Evolutionary conservation across 306 rosid genomes (phyloP).

Genomic region (Gillenia trifoliata): DNA sequence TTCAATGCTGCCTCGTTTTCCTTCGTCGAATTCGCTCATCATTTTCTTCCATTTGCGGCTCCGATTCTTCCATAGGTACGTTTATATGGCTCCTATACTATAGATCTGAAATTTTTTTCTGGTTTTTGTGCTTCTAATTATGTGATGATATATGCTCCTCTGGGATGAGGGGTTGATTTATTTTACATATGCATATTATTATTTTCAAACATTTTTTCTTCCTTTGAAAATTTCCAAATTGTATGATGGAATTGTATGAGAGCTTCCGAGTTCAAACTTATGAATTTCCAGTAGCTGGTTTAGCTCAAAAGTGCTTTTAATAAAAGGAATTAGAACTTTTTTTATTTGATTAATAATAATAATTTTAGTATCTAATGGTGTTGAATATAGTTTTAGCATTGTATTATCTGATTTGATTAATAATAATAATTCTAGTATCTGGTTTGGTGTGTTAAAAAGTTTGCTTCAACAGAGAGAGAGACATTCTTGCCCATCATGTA

Average conservation of each 20-base stretch:
- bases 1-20: too few relatives aligned
- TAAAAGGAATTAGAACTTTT: background rate
- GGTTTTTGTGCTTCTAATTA: slow-evolving; percentile 2
- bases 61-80: too few relatives aligned
- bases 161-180: background rate
- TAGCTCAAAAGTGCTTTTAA: background rate
- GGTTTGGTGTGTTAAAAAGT: too few relatives aligned
- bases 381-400: background rate
- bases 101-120: too few relatives aligned
- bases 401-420: too few relatives aligned
- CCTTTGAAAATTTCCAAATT: background rate
- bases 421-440: too few relatives aligned
- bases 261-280: background rate
- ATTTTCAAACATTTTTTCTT: background rate
- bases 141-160: background rate
- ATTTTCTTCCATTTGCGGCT: too few relatives aligned
- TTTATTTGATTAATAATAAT: background rate
- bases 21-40: too few relatives aligned
- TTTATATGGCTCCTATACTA: too few relatives aligned
- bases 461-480: too few relatives aligned
- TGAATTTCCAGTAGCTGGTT: background rate
- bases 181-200: background rate
- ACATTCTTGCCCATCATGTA: too few relatives aligned
- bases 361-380: background rate
- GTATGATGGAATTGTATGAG: background rate